Base-by-base conservation (phyloP, 225 moss, liverwort and hornwort species). In the Bryum argenteum region DNA sequence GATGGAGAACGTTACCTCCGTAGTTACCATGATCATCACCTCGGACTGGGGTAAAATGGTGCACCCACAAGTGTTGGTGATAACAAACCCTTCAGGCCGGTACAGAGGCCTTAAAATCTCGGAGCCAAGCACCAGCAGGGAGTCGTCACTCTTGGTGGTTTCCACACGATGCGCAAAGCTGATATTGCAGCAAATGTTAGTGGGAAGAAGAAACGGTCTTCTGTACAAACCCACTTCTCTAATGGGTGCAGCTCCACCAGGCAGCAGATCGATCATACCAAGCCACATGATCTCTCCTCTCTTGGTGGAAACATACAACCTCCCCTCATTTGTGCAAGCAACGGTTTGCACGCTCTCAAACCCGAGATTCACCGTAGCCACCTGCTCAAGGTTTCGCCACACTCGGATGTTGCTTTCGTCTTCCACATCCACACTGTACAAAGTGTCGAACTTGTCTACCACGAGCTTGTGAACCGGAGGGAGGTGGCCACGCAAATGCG, bases 11-110 rank as follows among this genome's bases (percentile, higher is more conserved):
- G 76, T 81, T 22, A 73, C 77, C 59, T 77, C 73, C 0, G 73
- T 77, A 16, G 81, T 81, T 64, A 77, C 77, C 73, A 81, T 77
- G 64, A 81, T 81, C 77, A 81, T 81, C 73, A 81, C 77, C 69
- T 81, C 81, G 28, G 81, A 81, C 19, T 73, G 73, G n/a, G 81
- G 81, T 65, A 81, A 53, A 43, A 81, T 77, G 67, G 81, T 73
- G 69, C 81, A 77, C 11, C 69, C 81, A 20, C 81, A 81, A 9
- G 65, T 77, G 11, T 77, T 77, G 59, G 44, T 77, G 73, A 77
- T 77, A 69, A 77, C 73, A 12, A 69, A 77, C 9, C 81, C 81
- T 38, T 81, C 77, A 6, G 73, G 73, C 39, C 73, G 73, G 73
- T 81, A 69, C 58, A 81, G 24, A 6, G 73, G 77, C 54, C 81